A percentile compares a stretch with the other conserved stretches of the same genome.
Evolutionary conservation across 2,329 filamentous ascomycete genomes (phyloP).

Genomic region (Colletotrichum sp.): DNA sequence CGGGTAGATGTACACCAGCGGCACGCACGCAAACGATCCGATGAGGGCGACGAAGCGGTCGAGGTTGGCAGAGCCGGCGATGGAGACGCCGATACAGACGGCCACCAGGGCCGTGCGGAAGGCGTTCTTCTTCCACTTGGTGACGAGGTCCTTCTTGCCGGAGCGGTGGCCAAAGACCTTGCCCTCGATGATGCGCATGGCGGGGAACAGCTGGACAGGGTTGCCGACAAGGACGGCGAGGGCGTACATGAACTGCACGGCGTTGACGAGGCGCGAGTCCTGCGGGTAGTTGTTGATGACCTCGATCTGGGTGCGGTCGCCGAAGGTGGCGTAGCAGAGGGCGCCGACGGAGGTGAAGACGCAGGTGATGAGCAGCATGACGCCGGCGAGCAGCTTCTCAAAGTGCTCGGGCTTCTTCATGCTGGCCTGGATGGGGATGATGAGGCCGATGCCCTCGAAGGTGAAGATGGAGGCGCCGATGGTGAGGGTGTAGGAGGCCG

Average conservation of each 20-base stretch:
- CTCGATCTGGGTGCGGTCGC: slow-evolving; percentile 70
- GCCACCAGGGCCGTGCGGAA: slow-evolving; percentile 64
- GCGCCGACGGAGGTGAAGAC: slow-evolving; percentile 76
- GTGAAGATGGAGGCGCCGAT: slow-evolving; percentile 85
- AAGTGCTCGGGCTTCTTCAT: slow-evolving; percentile 79
- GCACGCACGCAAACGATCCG: slow-evolving; percentile 97
- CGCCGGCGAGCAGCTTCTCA: slow-evolving; percentile 65
- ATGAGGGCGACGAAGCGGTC: slow-evolving; percentile 97
- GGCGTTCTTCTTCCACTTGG: slow-evolving; percentile 80
- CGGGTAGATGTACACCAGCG: slow-evolving; percentile 87
- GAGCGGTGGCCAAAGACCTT: slow-evolving; percentile 70
- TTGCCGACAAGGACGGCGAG: slow-evolving; percentile 75
- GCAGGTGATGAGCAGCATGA: slow-evolving; percentile 77
- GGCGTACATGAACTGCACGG: slow-evolving; percentile 77
- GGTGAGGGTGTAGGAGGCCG: slow-evolving; percentile 70
- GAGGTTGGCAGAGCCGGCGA: slow-evolving; percentile 70
- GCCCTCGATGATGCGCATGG: slow-evolving; percentile 73
- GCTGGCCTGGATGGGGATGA: slow-evolving; percentile 97
- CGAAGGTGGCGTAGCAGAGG: slow-evolving; percentile 77
- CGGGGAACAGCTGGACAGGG: slow-evolving; percentile 78
- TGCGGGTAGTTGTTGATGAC: slow-evolving; percentile 81
- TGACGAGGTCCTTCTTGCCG: slow-evolving; percentile 66
- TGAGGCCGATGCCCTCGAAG: slow-evolving; percentile 95
- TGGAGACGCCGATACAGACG: slow-evolving; percentile 65
- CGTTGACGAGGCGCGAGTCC: slow-evolving; percentile 73